These are phyloP conservation scores for Tetratostichococcus sp. DNA, from an alignment of 139 green algal species.

Conservation along the genomic window DNA sequence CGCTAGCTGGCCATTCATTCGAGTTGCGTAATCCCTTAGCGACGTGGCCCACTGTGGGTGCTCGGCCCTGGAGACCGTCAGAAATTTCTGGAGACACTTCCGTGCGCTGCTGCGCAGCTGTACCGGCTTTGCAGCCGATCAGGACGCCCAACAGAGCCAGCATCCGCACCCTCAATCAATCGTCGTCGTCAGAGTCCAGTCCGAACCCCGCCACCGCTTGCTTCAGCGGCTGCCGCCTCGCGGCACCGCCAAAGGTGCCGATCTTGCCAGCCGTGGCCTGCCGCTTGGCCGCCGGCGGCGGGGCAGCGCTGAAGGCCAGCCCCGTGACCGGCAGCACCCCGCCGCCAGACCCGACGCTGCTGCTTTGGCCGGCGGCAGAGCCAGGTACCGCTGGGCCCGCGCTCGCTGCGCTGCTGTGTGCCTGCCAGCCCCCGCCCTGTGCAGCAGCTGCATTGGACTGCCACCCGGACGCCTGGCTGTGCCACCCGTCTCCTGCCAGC, in stretches of 20 bases:
- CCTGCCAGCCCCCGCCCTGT: not conserved
- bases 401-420: not conserved
- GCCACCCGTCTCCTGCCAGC: not conserved
- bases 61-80: too few species aligned
- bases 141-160: too few species aligned
- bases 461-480: not conserved
- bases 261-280: not conserved
- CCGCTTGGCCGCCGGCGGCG: not conserved
- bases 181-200: slow-evolving; percentile 45
- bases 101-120: too few species aligned
- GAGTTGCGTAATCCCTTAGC: too few species aligned
- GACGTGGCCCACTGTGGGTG: too few species aligned
- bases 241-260: not conserved
- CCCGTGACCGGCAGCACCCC: not conserved
- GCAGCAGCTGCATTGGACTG: not conserved
- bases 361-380: not conserved
- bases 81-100: too few species aligned
- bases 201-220: slow-evolving; percentile 3
- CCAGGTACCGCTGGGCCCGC: not conserved
- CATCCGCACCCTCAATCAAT: slow-evolving; percentile 26
- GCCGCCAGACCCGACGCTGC: not conserved
- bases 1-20: too few species aligned
- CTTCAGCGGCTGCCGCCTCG: not conserved
- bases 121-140: too few species aligned
- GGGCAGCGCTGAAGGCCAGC: not conserved